Conservation (phyloP, 768 basidiomycete genomes). For the Agrocybe pediades region DNA sequence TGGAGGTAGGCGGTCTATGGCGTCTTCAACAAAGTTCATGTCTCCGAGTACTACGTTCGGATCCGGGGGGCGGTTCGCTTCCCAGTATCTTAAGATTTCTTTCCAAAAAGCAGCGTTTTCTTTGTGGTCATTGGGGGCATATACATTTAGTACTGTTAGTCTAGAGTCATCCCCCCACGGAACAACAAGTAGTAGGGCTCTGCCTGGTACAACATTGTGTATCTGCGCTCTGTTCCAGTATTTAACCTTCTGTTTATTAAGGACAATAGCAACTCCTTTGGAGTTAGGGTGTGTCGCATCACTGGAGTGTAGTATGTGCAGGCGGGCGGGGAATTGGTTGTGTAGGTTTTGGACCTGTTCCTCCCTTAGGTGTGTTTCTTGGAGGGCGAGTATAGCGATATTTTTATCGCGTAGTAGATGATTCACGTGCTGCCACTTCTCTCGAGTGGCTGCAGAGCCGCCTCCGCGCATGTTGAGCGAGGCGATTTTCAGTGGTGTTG, state of each 20-base stretch:
- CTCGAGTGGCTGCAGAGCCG: neutral
- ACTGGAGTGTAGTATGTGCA: slow-evolving; percentile 16
- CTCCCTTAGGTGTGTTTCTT: slow-evolving; percentile 29
- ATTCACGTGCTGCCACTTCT: slow-evolving; percentile 22
- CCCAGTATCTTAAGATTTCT: neutral
- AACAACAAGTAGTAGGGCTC: slow-evolving; percentile 13
- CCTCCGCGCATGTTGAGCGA: slow-evolving; percentile 23
- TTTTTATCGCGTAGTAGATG: slow-evolving; percentile 18
- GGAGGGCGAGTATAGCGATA: slow-evolving; percentile 26
- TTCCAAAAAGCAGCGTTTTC: slow-evolving; percentile 34
- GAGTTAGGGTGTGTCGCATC: slow-evolving; percentile 18
- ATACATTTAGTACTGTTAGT: slow-evolving; percentile 30
- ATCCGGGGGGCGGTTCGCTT: neutral
- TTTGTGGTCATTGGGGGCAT: slow-evolving; percentile 30
- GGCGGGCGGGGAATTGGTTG: neutral
- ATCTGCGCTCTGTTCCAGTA: slow-evolving; percentile 12
- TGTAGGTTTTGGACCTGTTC: slow-evolving; percentile 9
- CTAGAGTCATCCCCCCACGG: slow-evolving; percentile 14
- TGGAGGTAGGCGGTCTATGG: slow-evolving; percentile 34
- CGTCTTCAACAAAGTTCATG: slow-evolving; percentile 43
- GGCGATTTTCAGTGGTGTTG: slow-evolving; percentile 11
- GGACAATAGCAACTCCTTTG: slow-evolving; percentile 32
- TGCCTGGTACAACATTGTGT: slow-evolving; percentile 23
- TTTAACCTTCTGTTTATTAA: slow-evolving; percentile 30
- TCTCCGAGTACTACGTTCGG: slow-evolving; percentile 41